Conservation (phyloP, 2,329 filamentous ascomycete genomes). For the Anthostomella pinea region DNA sequence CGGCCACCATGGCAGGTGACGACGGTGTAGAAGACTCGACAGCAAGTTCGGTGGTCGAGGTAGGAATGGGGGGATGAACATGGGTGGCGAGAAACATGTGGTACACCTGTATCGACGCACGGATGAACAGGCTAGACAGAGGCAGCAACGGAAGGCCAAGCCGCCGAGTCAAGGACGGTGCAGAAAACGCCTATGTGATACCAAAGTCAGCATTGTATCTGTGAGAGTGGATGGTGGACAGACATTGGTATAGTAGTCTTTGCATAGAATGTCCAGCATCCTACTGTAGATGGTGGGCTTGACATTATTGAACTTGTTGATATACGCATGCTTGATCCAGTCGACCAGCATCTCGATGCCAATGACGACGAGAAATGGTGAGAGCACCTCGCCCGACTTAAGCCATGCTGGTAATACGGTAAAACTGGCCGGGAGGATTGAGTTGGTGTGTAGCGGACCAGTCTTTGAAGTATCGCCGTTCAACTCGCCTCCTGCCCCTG, state of each 20-base stretch:
- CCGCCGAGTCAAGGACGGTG: constrained; percentile 84
- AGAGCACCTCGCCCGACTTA: constrained; percentile 78
- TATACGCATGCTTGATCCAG: constrained; percentile 95
- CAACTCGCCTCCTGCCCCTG: constrained; percentile 50
- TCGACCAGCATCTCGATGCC: constrained; percentile 97
- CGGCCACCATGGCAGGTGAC: constrained; percentile 73
- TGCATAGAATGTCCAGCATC: constrained; percentile 89
- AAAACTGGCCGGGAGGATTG: constrained; percentile 86
- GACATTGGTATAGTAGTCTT: constrained; percentile 96
- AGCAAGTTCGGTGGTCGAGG: constrained; percentile 64
- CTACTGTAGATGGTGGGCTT: constrained; percentile 85
- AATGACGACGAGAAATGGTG: constrained; percentile 89
- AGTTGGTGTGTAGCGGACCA: constrained; percentile 62
- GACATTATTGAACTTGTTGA: constrained; percentile 97
- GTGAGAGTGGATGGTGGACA: constrained; percentile 28
- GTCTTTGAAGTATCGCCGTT: constrained; percentile 49
- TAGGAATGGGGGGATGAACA: constrained; percentile 68
- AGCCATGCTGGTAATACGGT: constrained; percentile 80
- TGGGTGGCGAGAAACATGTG: constrained; percentile 95
- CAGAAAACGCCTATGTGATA: constrained; percentile 69
- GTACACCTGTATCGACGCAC: constrained; percentile 92
- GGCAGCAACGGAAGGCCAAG: constrained; percentile 90
- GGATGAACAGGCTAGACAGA: constrained; percentile 90
- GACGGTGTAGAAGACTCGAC: constrained; percentile 61
- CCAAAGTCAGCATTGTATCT: not conserved